phyloP scores from a whole-genome alignment of 306 rosid genomes.

The Cucurbita moschata region DNA sequence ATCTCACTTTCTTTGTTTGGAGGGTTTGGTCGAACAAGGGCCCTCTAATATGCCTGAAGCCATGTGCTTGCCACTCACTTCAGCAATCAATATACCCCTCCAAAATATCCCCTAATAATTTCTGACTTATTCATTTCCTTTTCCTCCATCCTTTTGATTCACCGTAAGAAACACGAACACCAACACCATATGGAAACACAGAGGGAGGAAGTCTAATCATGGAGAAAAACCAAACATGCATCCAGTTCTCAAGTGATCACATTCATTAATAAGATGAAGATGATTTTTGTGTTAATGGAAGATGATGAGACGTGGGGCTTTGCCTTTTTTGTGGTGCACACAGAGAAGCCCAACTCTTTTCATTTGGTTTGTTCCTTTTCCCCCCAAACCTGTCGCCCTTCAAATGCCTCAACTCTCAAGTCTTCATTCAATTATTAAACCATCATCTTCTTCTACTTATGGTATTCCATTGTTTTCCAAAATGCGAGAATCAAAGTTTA shows the following conservation, averaged over 20 bases:
- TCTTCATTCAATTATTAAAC: conserved; percentile 17
- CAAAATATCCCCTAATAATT: neutral
- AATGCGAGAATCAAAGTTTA: neutral
- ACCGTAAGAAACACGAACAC: neutral
- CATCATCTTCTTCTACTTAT: conserved; percentile 8
- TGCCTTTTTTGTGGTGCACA: conserved; percentile 1
- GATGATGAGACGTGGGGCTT: conserved; percentile 3
- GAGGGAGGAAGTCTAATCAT: neutral
- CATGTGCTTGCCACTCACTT: conserved; percentile 4
- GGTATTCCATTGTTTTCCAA: neutral
- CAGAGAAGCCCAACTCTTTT: neutral
- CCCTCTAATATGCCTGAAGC: conserved; percentile 5
- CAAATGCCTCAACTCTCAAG: conserved; percentile 7
- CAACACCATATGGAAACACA: neutral
- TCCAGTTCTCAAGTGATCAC: neutral
- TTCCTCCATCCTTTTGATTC: neutral
- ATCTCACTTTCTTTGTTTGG: neutral
- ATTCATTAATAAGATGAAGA: neutral
- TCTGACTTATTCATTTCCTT: neutral
- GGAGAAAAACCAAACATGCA: neutral
- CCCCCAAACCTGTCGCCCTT: conserved; percentile 3
- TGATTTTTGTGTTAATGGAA: conserved; percentile 1
- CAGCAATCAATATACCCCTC: neutral
- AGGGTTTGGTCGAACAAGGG: conserved; percentile 6
- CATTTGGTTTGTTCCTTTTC: neutral